These are phyloP conservation scores for Actinomucor elegans DNA, from an alignment of 371 early-diverging fungal genomes.

Conservation along the genomic window DNA sequence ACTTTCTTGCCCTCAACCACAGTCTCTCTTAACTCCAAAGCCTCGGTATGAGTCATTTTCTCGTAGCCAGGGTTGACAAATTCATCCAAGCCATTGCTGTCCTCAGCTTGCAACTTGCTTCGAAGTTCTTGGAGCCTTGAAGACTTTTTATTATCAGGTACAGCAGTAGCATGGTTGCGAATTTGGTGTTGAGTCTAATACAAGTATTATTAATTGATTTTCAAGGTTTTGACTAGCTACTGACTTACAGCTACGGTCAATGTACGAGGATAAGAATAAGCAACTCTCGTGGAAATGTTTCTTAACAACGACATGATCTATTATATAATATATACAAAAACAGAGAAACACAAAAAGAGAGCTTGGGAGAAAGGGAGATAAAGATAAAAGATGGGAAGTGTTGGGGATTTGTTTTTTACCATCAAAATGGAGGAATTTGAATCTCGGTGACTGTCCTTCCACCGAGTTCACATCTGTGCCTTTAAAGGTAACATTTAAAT, in stretches of 20 bases:
- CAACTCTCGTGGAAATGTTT: constrained; percentile 5
- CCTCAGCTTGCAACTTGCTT: constrained; percentile 14
- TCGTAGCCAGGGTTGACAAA: constrained; percentile 58
- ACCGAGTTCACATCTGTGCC: constrained; percentile 7
- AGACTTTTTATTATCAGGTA: constrained; percentile 5
- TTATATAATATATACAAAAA: neutral
- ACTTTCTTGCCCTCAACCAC: constrained; percentile 48
- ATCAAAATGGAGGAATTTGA: neutral
- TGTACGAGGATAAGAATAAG: constrained; percentile 5
- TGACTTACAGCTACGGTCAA: constrained; percentile 7
- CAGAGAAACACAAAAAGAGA: neutral
- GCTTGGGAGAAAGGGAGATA: neutral
- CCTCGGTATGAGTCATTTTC: constrained; percentile 64
- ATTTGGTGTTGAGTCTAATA: constrained; percentile 14
- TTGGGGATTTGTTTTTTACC: constrained; percentile 1
- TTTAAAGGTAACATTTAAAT: constrained; percentile 6
- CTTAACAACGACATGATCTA: constrained; percentile 13
- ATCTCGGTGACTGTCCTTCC: constrained; percentile 5
- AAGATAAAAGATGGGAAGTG: neutral
- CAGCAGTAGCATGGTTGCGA: constrained; percentile 22
- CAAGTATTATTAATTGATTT: neutral
- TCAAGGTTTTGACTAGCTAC: neutral
- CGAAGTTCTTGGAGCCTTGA: constrained; percentile 22
- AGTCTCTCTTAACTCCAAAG: constrained; percentile 63
- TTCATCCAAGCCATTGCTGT: constrained; percentile 55